phyloP scores from a whole-genome alignment of 2,329 filamentous ascomycete species.

The Chrysosporium keratinophilum region DNA sequence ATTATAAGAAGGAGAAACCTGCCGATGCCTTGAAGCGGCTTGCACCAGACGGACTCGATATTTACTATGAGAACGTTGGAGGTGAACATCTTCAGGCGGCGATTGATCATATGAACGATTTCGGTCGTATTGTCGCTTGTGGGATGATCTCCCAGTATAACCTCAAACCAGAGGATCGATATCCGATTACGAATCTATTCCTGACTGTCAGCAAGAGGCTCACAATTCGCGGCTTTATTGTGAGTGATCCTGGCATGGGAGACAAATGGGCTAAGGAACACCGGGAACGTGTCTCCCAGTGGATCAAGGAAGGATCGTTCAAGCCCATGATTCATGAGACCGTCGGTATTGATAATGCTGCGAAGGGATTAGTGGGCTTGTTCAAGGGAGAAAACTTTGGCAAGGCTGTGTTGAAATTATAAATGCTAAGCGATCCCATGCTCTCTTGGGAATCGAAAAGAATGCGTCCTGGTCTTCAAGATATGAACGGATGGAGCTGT shows the following conservation, averaged over 20 bases:
- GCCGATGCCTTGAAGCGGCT: conserved; percentile 57
- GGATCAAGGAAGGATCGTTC: conserved; percentile 65
- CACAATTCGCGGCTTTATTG: conserved; percentile 63
- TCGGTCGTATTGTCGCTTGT: conserved; percentile 56
- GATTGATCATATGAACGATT: conserved; percentile 51
- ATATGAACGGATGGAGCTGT: background rate
- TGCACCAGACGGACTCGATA: conserved; percentile 68
- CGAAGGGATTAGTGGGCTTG: conserved; percentile 64
- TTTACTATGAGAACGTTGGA: conserved; percentile 74
- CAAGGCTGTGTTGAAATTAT: conserved; percentile 67
- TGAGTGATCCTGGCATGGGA: conserved; percentile 54
- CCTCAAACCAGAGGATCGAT: conserved; percentile 44
- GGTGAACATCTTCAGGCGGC: conserved; percentile 64
- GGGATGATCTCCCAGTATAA: conserved; percentile 74
- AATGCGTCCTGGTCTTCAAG: too few species aligned
- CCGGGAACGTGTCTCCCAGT: conserved; percentile 63
- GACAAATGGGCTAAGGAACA: conserved; percentile 59
- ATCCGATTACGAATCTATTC: conserved; percentile 58
- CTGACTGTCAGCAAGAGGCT: conserved; percentile 58
- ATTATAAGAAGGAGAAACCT: conserved; percentile 76
- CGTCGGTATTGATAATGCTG: conserved; percentile 65
- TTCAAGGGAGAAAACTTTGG: conserved; percentile 73
- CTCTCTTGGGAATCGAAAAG: background rate
- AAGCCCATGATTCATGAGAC: conserved; percentile 60
- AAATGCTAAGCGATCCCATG: conserved; percentile 26